Evolutionary conservation across 2,329 filamentous ascomycete genomes (phyloP).

Genomic region (Camillea tinctor): DNA sequence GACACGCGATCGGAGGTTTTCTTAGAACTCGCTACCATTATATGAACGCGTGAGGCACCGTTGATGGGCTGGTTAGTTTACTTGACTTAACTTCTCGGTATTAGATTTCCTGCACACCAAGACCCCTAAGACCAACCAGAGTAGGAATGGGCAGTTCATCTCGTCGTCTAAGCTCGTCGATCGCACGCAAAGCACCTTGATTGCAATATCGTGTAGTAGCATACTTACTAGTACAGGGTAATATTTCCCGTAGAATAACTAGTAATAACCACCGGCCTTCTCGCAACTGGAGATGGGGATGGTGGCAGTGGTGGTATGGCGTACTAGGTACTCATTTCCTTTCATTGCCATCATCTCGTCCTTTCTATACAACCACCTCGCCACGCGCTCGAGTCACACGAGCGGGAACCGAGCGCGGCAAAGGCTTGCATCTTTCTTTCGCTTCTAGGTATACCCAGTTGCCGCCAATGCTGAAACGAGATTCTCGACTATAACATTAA

Average conservation of each 20-base stretch:
- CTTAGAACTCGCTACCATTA: neutral
- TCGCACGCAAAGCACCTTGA: too few species aligned
- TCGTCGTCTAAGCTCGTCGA: neutral
- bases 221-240: too few species aligned
- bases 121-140: neutral
- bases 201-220: too few species aligned
- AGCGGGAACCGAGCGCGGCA: constrained; percentile 11
- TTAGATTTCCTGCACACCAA: neutral
- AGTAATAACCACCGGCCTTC: neutral
- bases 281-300: neutral
- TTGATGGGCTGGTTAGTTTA: neutral
- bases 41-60: too few species aligned
- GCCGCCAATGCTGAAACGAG: constrained; percentile 25
- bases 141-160: neutral
- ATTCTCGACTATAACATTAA: constrained; percentile 18
- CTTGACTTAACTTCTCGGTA: neutral
- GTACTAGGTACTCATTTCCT: neutral
- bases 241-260: too few species aligned
- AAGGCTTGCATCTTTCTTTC: constrained; percentile 17
- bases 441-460: constrained; percentile 17
- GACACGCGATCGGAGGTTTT: neutral
- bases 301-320: too few species aligned
- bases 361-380: constrained; percentile 12
- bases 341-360: constrained; percentile 10
- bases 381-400: constrained; percentile 4